A percentile compares a stretch with the other conserved stretches of the same genome.
Conservation (phyloP, 192 early-diverging fungal species). For the Backusella parvicylindrica region DNA sequence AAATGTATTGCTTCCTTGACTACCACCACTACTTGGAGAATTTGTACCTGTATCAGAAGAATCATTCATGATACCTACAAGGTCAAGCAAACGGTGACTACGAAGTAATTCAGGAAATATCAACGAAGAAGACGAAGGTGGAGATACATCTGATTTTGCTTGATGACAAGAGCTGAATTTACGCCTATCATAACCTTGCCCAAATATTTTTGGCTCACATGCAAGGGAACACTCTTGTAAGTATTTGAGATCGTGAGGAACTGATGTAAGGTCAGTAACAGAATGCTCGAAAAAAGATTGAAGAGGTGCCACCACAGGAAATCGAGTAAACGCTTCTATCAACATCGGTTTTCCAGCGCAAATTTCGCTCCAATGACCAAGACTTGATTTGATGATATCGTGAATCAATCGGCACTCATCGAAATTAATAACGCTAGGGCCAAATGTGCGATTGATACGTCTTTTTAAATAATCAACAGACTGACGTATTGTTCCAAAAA, state of each 20-base stretch:
- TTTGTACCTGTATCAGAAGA: background rate
- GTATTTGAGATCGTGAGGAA: constrained; percentile 29
- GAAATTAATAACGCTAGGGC: constrained; percentile 30
- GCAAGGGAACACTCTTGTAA: constrained; percentile 32
- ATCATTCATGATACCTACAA: background rate
- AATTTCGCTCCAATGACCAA: background rate
- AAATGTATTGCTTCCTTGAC: background rate
- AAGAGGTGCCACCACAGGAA: constrained; percentile 15
- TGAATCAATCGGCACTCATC: constrained; percentile 39
- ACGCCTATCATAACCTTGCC: constrained; percentile 5
- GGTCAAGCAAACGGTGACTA: constrained; percentile 2
- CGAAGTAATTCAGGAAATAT: constrained; percentile 13
- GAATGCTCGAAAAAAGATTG: constrained; percentile 26
- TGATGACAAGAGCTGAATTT: background rate
- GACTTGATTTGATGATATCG: constrained; percentile 25
- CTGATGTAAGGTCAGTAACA: constrained; percentile 17
- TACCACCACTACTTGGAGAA: background rate
- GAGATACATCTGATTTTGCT: background rate
- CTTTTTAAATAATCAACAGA: constrained; percentile 42
- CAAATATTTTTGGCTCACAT: constrained; percentile 31
- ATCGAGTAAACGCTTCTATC: background rate
- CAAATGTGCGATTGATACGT: constrained; percentile 35
- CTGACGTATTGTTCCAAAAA: constrained; percentile 60
- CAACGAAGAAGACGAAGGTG: constrained; percentile 2
- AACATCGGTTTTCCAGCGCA: background rate